Conservation (phyloP, 768 basidiomycete species). For the Pleurotus sapidus region DNA sequence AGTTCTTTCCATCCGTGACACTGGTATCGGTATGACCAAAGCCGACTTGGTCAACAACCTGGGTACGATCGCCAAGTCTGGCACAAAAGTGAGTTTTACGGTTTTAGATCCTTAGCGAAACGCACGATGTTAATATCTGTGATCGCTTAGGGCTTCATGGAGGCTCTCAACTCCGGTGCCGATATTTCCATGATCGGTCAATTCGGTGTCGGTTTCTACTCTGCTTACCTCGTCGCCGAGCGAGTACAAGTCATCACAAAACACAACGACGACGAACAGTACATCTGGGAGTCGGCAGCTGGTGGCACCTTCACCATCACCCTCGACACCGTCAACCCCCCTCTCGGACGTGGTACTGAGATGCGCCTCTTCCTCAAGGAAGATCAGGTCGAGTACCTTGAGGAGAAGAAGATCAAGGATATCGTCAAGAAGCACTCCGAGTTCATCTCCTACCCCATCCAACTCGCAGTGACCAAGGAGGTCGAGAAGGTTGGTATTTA, state of each 20-base stretch:
- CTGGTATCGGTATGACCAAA: conserved; percentile 99
- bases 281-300: conserved; percentile 99
- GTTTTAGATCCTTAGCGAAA: conserved; percentile 8
- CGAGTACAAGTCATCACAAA: conserved; percentile 98
- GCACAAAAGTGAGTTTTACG: conserved; percentile 66
- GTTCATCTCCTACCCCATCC: conserved; percentile 99
- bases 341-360: conserved; percentile 92
- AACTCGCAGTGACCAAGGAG: conserved; percentile 98
- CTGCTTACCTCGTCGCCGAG: conserved; percentile 98
- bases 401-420: conserved; percentile 99
- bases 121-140: conserved; percentile 7
- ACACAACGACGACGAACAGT: conserved; percentile 99
- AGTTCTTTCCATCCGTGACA: conserved; percentile 85
- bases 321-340: conserved; percentile 83
- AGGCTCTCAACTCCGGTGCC: conserved; percentile 87
- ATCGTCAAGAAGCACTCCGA: conserved; percentile 99
- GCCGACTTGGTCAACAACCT: conserved; percentile 99
- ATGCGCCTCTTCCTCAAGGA: conserved; percentile 94
- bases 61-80: conserved; percentile 93
- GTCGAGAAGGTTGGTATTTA: conserved; percentile 82
- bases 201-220: conserved; percentile 99
- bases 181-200: conserved; percentile 97
- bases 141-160: conserved; percentile 88
- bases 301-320: conserved; percentile 99
- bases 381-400: conserved; percentile 97